Evolutionary conservation across 1,284 basidiomycete genomes (phyloP).

Genomic region (Waitea zeae): DNA sequence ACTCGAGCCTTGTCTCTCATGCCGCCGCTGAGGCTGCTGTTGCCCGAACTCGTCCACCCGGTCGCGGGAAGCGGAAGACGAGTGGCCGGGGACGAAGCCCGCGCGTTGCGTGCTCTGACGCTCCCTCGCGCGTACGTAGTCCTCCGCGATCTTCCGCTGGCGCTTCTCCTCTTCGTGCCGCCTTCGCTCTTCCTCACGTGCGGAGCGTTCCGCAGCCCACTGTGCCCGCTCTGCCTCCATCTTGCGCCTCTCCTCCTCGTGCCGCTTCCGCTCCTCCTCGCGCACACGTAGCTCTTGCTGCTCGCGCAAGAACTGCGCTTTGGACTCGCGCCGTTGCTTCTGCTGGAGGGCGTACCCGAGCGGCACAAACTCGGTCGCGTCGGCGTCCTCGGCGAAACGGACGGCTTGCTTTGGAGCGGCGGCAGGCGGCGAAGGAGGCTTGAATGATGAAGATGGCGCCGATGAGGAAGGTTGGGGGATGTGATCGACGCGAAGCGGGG

Average conservation of each 20-base stretch:
- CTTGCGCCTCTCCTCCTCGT: slow-evolving; percentile 28
- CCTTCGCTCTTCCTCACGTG: slow-evolving; percentile 36
- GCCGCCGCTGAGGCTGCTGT: too few species aligned
- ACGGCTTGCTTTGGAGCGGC: slow-evolving; percentile 33
- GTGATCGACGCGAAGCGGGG: slow-evolving; percentile 32
- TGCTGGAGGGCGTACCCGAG: slow-evolving; percentile 47
- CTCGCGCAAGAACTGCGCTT: slow-evolving; percentile 44
- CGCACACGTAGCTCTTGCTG: slow-evolving; percentile 33
- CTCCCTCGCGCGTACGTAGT: slow-evolving; percentile 38
- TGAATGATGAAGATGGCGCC: slow-evolving; percentile 1
- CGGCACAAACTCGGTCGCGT: slow-evolving; percentile 48
- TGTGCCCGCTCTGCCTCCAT: slow-evolving; percentile 28
- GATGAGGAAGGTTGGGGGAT: slow-evolving; percentile 9
- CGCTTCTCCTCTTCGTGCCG: too few species aligned
- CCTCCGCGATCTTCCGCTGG: slow-evolving; percentile 36
- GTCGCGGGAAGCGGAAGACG: too few species aligned
- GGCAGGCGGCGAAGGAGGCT: slow-evolving; percentile 5
- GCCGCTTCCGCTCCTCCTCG: slow-evolving; percentile 19
- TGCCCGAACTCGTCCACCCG: too few species aligned
- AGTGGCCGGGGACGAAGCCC: slow-evolving; percentile 11
- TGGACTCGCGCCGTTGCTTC: slow-evolving; percentile 55
- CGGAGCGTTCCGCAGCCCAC: slow-evolving; percentile 37
- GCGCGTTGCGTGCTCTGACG: slow-evolving; percentile 33
- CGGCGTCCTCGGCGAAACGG: slow-evolving; percentile 44
- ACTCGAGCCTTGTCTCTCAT: too few species aligned